These are phyloP conservation scores for Sphaerulina vaccinii DNA, from an alignment of 2,329 filamentous ascomycete species.

Conservation along the genomic window DNA sequence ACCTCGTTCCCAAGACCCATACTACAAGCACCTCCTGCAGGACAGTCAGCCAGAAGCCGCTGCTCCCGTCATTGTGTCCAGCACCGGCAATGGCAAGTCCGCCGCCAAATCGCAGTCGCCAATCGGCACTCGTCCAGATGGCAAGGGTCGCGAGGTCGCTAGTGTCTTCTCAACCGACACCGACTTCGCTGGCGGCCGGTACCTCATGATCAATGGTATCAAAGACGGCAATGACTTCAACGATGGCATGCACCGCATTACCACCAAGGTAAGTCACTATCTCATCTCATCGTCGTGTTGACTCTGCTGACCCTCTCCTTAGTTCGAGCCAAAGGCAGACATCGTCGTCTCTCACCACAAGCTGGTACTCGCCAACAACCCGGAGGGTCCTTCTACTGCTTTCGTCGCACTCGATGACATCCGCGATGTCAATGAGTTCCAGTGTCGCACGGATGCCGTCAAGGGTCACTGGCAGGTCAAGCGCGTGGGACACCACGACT, in stretches of 20 bases:
- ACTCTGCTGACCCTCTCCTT: conserved; percentile 23
- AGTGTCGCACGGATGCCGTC: not conserved
- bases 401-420: conserved; percentile 42
- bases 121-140: conserved; percentile 24
- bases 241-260: conserved; percentile 4
- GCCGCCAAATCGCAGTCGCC: not conserved
- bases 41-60: conserved; percentile 21
- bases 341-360: conserved; percentile 17
- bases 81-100: not conserved
- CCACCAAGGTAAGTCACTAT: conserved; percentile 22
- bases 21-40: conserved; percentile 18
- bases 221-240: not conserved
- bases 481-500: conserved; percentile 15
- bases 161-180: conserved; percentile 31
- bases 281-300: not conserved
- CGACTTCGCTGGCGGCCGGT: conserved; percentile 27
- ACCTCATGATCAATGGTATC: conserved; percentile 23
- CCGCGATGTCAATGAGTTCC: conserved; percentile 30
- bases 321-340: conserved; percentile 21
- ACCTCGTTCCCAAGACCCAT: not conserved
- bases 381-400: conserved; percentile 10
- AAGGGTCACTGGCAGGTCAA: conserved; percentile 12
- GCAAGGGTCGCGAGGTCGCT: not conserved
- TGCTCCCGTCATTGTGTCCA: not conserved
- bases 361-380: not conserved